phyloP scores from a whole-genome alignment of 1,139 yeast genomes.

The Saccharomyces hybrid region DNA sequence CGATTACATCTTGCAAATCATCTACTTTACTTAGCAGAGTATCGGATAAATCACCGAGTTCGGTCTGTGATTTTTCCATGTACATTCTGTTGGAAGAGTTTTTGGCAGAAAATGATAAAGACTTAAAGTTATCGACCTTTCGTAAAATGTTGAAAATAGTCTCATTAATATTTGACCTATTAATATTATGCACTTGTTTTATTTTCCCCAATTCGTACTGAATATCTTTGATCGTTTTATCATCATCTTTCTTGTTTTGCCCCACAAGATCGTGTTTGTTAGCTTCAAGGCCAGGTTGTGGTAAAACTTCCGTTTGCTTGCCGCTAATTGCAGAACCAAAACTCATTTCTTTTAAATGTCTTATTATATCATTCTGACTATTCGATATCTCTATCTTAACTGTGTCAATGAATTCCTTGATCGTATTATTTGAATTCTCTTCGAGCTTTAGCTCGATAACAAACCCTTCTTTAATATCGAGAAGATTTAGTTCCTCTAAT shows the following conservation, averaged over 20 bases:
- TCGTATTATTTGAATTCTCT: background rate
- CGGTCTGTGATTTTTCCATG: conserved; percentile 69
- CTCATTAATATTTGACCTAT: conserved; percentile 38
- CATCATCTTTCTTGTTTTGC: background rate
- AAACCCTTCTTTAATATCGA: conserved; percentile 54
- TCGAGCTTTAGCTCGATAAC: conserved; percentile 36
- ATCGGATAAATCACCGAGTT: conserved; percentile 74
- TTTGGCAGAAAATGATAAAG: conserved; percentile 30
- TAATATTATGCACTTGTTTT: conserved; percentile 49
- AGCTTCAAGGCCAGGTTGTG: background rate
- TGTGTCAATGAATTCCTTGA: background rate
- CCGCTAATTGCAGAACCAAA: background rate
- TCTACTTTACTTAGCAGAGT: conserved; percentile 70
- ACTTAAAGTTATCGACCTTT: conserved; percentile 45
- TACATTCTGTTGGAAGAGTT: conserved; percentile 47
- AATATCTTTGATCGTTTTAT: conserved; percentile 33
- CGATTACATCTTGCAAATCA: conserved; percentile 86
- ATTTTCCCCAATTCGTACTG: conserved; percentile 55
- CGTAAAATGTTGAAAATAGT: conserved; percentile 41
- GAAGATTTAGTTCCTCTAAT: conserved; percentile 60
- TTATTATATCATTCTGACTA: conserved; percentile 3
- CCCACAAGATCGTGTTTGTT: background rate
- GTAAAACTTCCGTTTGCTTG: background rate
- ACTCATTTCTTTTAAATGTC: background rate
- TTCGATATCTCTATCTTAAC: conserved; percentile 4